Evolutionary conservation across 371 early-diverging fungal genomes (phyloP).

Genomic region (Rhizopus microsporus): DNA sequence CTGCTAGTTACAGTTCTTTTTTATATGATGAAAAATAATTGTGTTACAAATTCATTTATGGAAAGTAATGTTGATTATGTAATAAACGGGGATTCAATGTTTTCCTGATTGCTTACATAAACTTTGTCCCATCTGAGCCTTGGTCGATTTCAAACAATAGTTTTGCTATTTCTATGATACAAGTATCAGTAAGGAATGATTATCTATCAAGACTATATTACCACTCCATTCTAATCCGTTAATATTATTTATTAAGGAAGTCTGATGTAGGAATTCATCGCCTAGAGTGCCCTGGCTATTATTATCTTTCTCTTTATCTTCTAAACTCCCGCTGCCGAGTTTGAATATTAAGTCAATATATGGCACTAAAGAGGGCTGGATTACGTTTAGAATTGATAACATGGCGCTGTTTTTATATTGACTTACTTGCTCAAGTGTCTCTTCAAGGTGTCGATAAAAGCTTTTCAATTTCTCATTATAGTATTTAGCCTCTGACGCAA

Average conservation of each 20-base stretch:
- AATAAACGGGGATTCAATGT: conserved; percentile 17
- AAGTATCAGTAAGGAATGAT: neutral
- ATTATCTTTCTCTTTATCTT: neutral
- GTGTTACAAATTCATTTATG: neutral
- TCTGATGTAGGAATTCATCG: neutral
- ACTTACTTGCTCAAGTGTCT: neutral
- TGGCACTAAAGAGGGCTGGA: conserved; percentile 29
- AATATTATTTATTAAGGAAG: neutral
- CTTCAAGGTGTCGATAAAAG: conserved; percentile 8
- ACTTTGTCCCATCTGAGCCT: conserved; percentile 7
- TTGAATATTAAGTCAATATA: conserved; percentile 23
- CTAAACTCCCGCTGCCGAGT: conserved; percentile 3
- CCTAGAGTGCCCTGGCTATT: neutral
- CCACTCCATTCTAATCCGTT: conserved; percentile 42
- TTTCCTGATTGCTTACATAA: conserved; percentile 13
- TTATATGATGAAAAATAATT: conserved; percentile 3
- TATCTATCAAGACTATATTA: conserved; percentile 10
- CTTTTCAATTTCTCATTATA: conserved; percentile 17
- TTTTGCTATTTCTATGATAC: conserved; percentile 23
- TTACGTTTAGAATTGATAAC: neutral
- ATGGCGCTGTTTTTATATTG: too few relatives aligned
- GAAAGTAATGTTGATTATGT: conserved; percentile 18
- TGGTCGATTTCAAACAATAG: conserved; percentile 22
- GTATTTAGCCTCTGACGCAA: conserved; percentile 20
- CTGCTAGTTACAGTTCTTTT: neutral